Evolutionary conservation across 208 protist species (phyloP).

Genomic region (Wallacemonas rigidus): DNA sequence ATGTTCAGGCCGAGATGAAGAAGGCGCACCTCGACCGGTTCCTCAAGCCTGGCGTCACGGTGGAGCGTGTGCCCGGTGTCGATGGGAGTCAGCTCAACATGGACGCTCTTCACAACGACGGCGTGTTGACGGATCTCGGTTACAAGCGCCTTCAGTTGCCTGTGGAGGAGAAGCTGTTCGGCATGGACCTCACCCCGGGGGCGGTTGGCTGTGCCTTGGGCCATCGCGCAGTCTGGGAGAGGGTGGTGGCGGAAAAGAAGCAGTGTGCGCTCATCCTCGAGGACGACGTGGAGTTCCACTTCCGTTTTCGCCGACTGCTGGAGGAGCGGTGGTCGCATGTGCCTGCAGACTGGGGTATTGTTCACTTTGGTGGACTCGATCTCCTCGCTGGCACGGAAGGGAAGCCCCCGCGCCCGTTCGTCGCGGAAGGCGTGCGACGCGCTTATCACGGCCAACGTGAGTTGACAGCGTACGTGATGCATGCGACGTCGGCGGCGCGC

Average conservation of each 20-base stretch:
- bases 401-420: conserved; percentile 84
- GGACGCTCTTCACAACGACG: conserved; percentile 36
- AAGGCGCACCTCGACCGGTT: conserved; percentile 55
- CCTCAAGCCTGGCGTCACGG: conserved; percentile 37
- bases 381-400: conserved; percentile 55
- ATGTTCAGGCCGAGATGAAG: conserved; percentile 69
- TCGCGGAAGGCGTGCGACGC: conserved; percentile 75
- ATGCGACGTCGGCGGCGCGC: conserved; percentile 63
- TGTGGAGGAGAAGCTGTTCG: conserved; percentile 84
- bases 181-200: conserved; percentile 89
- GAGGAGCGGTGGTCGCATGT: conserved; percentile 54
- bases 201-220: conserved; percentile 88
- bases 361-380: conserved; percentile 89
- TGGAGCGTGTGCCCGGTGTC: conserved; percentile 76
- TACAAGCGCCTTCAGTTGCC: conserved; percentile 74
- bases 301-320: conserved; percentile 62
- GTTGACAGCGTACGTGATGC: conserved; percentile 88
- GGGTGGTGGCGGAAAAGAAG: conserved; percentile 42
- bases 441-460: conserved; percentile 90
- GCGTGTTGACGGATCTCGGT: conserved; percentile 73
- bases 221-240: conserved; percentile 83
- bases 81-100: conserved; percentile 73
- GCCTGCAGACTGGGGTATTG: conserved; percentile 87
- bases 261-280: conserved; percentile 79
- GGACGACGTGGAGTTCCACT: conserved; percentile 91